Conservation (phyloP, 805 yeast species). For the Barnettozyma vustinii region DNA sequence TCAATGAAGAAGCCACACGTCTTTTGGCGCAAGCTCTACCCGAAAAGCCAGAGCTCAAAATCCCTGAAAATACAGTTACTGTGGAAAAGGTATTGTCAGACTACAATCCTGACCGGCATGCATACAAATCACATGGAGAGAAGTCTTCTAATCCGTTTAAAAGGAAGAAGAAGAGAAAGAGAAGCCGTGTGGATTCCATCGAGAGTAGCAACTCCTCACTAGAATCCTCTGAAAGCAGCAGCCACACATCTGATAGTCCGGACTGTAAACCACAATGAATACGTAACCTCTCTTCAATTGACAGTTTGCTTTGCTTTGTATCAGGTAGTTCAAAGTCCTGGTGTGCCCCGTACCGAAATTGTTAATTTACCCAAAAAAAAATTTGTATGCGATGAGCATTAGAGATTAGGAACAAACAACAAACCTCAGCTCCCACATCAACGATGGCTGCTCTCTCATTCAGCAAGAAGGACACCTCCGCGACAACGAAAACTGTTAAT, state of each 20-base stretch:
- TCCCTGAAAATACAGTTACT: constrained; percentile 63
- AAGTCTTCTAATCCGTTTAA: background rate
- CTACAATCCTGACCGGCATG: constrained; percentile 9
- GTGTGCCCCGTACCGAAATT: background rate
- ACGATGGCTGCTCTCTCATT: background rate
- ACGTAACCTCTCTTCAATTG: too few relatives aligned
- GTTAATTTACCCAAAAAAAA: background rate
- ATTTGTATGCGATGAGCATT: background rate
- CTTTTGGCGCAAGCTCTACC: constrained; percentile 74
- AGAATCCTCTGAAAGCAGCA: background rate
- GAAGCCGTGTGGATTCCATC: background rate
- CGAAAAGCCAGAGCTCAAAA: constrained; percentile 47
- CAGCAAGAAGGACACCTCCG: background rate
- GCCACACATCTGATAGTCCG: background rate
- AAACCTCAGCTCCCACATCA: background rate
- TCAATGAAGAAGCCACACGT: constrained; percentile 64
- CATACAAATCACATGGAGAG: background rate
- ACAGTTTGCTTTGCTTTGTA: too few relatives aligned
- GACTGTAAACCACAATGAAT: constrained; percentile 12
- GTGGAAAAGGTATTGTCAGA: constrained; percentile 38
- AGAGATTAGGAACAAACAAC: background rate
- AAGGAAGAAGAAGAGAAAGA: constrained; percentile 8
- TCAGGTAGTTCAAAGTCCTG: too few relatives aligned
- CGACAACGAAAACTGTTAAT: constrained; percentile 32
- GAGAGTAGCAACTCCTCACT: background rate